Conservation (phyloP, 2,329 filamentous ascomycete species). For the Chaetomium globosum region DNA sequence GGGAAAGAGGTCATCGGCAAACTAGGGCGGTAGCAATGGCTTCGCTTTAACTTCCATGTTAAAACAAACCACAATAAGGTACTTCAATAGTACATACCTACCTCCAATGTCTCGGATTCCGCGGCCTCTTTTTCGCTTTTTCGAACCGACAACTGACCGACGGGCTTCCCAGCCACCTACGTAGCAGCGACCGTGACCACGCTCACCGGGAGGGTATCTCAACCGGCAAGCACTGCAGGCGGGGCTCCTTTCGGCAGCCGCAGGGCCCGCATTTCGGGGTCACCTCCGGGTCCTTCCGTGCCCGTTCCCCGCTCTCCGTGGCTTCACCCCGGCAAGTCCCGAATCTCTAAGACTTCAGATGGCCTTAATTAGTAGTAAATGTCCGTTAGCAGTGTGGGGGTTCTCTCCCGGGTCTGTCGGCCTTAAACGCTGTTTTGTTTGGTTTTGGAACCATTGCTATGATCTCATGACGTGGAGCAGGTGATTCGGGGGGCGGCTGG, state of each 20-base stretch:
- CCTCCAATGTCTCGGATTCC: neutral
- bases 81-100: no score
- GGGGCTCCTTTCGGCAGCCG: neutral
- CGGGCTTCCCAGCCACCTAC: neutral
- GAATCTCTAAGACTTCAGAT: neutral
- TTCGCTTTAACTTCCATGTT: neutral
- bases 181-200: neutral
- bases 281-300: constrained; percentile 9
- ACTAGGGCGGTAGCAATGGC: neutral
- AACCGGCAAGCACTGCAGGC: no score
- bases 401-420: neutral
- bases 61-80: neutral
- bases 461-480: neutral
- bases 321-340: neutral
- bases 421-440: neutral
- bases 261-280: constrained; percentile 5
- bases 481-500: neutral
- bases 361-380: neutral
- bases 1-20: neutral
- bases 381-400: neutral
- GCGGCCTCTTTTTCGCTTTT: neutral
- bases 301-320: neutral
- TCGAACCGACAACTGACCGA: neutral
- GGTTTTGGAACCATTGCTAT: neutral
- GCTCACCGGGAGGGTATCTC: neutral